Evolutionary conservation across 208 protist genomes (phyloP), one percentile per base, ranked within the genome.

Genomic region (Acanthamoeba lenticulata): DNA sequence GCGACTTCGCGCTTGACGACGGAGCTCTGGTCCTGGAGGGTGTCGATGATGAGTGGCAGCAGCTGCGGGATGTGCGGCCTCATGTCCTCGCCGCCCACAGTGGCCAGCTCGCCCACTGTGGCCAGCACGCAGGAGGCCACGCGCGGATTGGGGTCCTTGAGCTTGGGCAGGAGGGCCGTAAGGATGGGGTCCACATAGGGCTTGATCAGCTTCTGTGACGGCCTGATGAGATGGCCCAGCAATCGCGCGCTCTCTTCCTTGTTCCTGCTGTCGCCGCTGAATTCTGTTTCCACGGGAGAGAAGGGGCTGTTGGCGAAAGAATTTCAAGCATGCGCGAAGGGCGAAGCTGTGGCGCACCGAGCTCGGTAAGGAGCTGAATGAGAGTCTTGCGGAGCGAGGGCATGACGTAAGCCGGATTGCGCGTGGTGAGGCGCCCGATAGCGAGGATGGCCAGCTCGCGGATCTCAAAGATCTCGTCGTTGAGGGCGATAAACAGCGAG

Each of bases 391-490:
- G 94, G 4, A 99, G 94, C 15, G 95, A 94, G 19, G 98, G 98
- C 94, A 99, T 95, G 19, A 98, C 97, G 89, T 98, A 94, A 17
- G 98, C 97, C 0, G 98, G 98, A 95, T 99, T 99, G 83, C 93
- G 92, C 21, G 90, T 47, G 11, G 97, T 97, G 9, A 99, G 95
- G 21, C 98, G 91, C 36, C 98, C 98, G 52, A 99, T 96, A 5
- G 99, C 94, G n/a, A 24, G 55, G 21, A 99, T 97, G 19, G 97
- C 96, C n/a, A 98, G 83, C 52, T 97, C 96, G 21, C 97, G 85
- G 44, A 98, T 98, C 40, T 94, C 42, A 96, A 98, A 98, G 1
- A 95, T 89, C 89, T 99, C 98, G 92, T 99, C 98, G 91, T 99
- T 98, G 19, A 99, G 92, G 0, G 97, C 97, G 32, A 98, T 94